A percentile compares a stretch with the other conserved stretches of the same genome.
These are phyloP conservation scores for Diaporthe longicolla DNA, from an alignment of 2,329 filamentous ascomycete species.

Conservation along the genomic window DNA sequence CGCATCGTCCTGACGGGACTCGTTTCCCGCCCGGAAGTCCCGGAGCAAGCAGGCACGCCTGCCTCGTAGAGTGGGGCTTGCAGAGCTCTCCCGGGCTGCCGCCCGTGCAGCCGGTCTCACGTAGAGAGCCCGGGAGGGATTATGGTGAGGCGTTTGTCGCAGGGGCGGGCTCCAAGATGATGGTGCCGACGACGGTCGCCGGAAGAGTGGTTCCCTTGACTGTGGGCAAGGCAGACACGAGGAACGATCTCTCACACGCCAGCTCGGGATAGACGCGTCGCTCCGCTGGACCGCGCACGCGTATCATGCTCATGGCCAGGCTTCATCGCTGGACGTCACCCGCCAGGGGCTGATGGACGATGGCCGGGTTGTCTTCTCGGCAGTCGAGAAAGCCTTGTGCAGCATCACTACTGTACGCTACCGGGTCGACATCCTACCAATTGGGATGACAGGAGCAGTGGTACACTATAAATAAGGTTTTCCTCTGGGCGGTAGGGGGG, in stretches of 20 bases:
- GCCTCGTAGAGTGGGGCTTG: background rate
- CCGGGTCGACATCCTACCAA: slow-evolving; percentile 6
- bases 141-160: background rate
- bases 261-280: background rate
- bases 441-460: background rate
- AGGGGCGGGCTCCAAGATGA: background rate
- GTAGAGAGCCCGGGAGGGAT: background rate
- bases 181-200: background rate
- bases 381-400: slow-evolving; percentile 13
- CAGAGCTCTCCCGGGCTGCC: background rate
- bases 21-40: background rate
- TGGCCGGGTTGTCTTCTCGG: background rate
- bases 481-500: background rate
- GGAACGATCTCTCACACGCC: background rate
- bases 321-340: background rate
- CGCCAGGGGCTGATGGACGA: background rate
- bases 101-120: background rate
- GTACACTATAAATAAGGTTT: slow-evolving; percentile 20
- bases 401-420: background rate
- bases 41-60: background rate
- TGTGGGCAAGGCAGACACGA: background rate
- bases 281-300: background rate
- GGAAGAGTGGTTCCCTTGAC: background rate
- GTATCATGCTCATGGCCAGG: background rate
- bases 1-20: background rate